phyloP scores from a whole-genome alignment of 306 rosid species.

The Cyamopsis tetragonoloba region DNA sequence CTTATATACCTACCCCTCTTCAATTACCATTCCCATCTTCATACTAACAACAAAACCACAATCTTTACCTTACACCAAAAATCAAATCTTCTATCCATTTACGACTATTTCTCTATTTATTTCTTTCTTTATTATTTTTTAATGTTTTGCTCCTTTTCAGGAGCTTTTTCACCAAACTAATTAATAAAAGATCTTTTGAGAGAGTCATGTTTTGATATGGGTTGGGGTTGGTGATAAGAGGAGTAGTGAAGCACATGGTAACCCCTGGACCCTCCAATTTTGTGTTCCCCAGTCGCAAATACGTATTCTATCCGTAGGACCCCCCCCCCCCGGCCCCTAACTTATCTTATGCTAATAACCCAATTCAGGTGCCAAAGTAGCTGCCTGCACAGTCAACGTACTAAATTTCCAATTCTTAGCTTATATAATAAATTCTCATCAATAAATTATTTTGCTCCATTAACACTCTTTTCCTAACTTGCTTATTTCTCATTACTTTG shows the following conservation, averaged over 20 bases:
- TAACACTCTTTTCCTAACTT: slow-evolving; percentile 7
- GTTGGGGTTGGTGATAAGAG: slow-evolving; percentile 34
- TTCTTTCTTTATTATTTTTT: background rate
- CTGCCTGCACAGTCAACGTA: background rate
- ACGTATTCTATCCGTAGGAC: slow-evolving; percentile 27
- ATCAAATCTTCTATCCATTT: too few species aligned
- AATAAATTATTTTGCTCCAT: background rate
- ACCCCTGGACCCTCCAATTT: slow-evolving; percentile 18
- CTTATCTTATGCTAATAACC: background rate
- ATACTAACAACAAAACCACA: background rate
- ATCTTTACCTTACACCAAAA: background rate
- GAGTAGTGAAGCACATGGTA: slow-evolving; percentile 38
- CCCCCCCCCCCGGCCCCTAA: slow-evolving; percentile 32
- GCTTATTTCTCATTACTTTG: background rate
- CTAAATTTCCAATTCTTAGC: background rate
- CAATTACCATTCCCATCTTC: background rate
- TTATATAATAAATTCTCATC: background rate
- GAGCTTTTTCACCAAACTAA: slow-evolving; percentile 4
- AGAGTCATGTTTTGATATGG: slow-evolving; percentile 33
- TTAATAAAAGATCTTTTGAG: background rate
- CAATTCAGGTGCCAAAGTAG: background rate
- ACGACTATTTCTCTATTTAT: background rate
- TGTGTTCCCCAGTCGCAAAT: slow-evolving; percentile 26
- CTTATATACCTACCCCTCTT: slow-evolving; percentile 4
- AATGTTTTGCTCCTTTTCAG: slow-evolving; percentile 17